Base-by-base conservation (phyloP, 371 early-diverging fungal species). In the Gilbertella persicaria region DNA sequence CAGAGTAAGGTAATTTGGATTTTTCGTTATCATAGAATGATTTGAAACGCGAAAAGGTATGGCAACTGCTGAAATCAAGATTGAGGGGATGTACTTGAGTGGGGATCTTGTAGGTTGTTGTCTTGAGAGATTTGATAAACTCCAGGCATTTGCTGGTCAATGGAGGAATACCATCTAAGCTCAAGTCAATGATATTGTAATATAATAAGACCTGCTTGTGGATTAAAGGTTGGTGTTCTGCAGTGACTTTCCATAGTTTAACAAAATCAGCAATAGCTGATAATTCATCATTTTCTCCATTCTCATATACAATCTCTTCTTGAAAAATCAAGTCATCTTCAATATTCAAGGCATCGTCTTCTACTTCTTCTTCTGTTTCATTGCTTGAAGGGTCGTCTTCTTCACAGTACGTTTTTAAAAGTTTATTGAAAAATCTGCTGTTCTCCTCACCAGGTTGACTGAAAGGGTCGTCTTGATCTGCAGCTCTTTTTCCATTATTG, bases 21-120 rank as follows among this genome's bases (percentile, higher is more conserved):
- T n/a, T n/a, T n/a, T n/a, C n/a, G n/a, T n/a, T n/a, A n/a, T n/a
- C n/a, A n/a, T 41, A 41, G 20, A 20, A 21, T 41, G 17, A 16
- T 41, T 23, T 17, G 23, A 41, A 21, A 41, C 17, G 41, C 41
- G n/a, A 41, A 41, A 41, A 41, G 41, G 41, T 41, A 41, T 17
- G 13, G 20, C 41, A 41, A 21, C n/a, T 21, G 41, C 21, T 41
- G 13, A 41, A 41, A 23, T 41, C n/a, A 4, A 41, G 21, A 41
- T 41, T 21, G n/a, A 41, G 41, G 21, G 41, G 41, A 7, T 41
- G 41, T 5, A 41, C 41, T 41, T 20, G 41, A 13, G 41, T 23
- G 23, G 21, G 41, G 17, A 21, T 23, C 3, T 21, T 3, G 20
- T 41, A 41, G 21, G 23, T 7, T 43, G 43, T 43, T 13, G 25